Base-by-base conservation (phyloP, 2,329 filamentous ascomycete genomes). In the Fusarium mundagurra region DNA sequence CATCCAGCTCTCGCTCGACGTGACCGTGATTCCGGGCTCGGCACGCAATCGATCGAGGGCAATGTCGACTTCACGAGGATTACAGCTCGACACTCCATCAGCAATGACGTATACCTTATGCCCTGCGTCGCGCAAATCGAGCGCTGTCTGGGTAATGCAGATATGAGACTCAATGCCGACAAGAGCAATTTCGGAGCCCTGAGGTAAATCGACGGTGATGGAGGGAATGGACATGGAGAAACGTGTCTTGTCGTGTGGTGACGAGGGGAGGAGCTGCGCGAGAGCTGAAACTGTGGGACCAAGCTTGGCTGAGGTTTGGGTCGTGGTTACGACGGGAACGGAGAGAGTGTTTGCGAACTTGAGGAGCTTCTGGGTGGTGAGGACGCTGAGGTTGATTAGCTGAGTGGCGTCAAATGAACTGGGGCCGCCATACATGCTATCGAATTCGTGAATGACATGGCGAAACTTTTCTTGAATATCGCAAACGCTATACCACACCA, bases 391-490 rank as follows among this genome's bases (percentile, higher is more conserved):
- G 45, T 61, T n/a, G 51, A 51, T 59, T 54, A 55, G 60, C 13
- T 43, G 31, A 31, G 36, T 36, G 20, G 66, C 61, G 51, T 33
- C 54, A 61, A 63, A 38, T 45, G 38, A 43, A 58, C n/a, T 20
- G 38, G 33, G 47, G 50, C 51, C 13, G 14, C 81, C 85, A 67
- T 86, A 94, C 91, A 98, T 89, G 81, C 93, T 94, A 73, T 94
- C 90, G 80, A 95, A 98, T 80, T 97, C 92, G 84, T 92, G 90
- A 78, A 98, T 98, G 64, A 92, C 92, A 14, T 87, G 86, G 70
- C 94, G 90, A 84, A 98, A 98, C 83, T 95, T 97, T 77, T 98
- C 96, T 85, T 98, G 96, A 73, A 98, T 88, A 80, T 98, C 96
- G 85, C 96, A 98, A 81, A 98, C 90, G 79, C 95, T 98, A 39